Conservation (phyloP, 768 basidiomycete species). For the Pisolithus tinctorius region DNA sequence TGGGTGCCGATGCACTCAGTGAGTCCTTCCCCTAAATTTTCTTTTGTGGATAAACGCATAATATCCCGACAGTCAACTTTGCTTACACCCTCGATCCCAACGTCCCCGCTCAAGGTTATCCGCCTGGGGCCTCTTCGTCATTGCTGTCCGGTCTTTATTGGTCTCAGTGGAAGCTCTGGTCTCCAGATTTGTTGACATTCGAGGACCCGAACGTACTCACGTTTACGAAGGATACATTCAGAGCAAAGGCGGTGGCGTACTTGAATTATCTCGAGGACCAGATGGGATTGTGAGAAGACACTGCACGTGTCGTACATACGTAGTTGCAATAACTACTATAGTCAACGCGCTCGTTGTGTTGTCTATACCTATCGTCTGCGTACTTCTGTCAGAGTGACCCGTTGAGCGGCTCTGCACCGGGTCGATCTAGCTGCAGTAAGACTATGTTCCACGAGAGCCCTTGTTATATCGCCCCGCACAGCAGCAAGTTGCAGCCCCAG, state of each 20-base stretch:
- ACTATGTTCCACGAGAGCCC: no score
- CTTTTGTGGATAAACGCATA: background rate
- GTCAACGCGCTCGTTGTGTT: background rate
- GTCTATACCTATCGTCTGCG: no score
- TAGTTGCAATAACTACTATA: background rate
- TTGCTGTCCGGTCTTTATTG: slow-evolving; percentile 4
- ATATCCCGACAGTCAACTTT: slow-evolving; percentile 9
- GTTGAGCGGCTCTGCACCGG: no score
- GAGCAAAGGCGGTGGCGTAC: slow-evolving; percentile 1
- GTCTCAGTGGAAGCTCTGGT: slow-evolving; percentile 1
- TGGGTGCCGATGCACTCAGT: slow-evolving; percentile 10
- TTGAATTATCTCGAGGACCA: slow-evolving; percentile 5
- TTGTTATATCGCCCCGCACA: no score
- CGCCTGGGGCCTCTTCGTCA: slow-evolving; percentile 5
- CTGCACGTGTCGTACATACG: background rate
- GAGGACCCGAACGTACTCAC: slow-evolving; percentile 8
- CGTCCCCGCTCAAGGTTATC: slow-evolving; percentile 4
- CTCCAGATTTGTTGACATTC: slow-evolving; percentile 4
- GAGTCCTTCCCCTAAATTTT: background rate
- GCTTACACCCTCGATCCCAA: slow-evolving; percentile 9
- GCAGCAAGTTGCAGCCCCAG: no score
- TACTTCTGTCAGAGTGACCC: no score
- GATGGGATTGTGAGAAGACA: slow-evolving; percentile 8
- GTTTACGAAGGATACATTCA: slow-evolving; percentile 6
- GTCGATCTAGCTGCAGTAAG: no score